Conservation (phyloP, 352 stramenopile genomes). For the Poterioochromonas sp. region DNA sequence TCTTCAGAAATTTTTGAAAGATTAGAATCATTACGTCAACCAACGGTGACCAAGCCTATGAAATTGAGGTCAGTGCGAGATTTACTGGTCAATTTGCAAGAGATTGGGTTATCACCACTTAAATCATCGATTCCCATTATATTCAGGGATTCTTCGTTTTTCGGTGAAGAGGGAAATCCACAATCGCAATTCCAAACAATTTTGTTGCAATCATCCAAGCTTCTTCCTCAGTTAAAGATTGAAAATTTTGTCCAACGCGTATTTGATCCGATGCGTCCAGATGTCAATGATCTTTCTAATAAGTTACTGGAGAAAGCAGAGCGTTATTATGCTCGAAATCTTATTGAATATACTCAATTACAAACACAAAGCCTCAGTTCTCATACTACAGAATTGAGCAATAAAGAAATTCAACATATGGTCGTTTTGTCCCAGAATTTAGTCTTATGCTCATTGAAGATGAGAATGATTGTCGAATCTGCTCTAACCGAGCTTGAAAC, state of each 20-base stretch:
- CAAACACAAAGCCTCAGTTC: background rate
- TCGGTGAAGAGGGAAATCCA: background rate
- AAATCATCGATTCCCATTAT: background rate
- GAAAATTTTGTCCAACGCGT: no score
- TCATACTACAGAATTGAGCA: slow-evolving; percentile 58
- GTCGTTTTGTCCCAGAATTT: slow-evolving; percentile 77
- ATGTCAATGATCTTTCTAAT: background rate
- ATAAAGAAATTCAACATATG: slow-evolving; percentile 68
- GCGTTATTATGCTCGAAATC: background rate
- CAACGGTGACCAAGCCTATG: slow-evolving; percentile 77
- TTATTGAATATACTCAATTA: slow-evolving; percentile 13
- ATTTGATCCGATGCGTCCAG: no score
- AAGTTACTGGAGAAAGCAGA: slow-evolving; percentile 9
- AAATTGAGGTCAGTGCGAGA: slow-evolving; percentile 95
- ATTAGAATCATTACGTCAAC: slow-evolving; percentile 68
- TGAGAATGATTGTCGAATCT: slow-evolving; percentile 63
- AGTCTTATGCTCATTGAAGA: slow-evolving; percentile 68
- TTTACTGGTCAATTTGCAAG: slow-evolving; percentile 74
- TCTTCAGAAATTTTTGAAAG: slow-evolving; percentile 86
- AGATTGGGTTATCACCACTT: slow-evolving; percentile 55
- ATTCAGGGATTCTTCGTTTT: no score
- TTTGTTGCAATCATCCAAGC: background rate
- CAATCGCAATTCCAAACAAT: background rate
- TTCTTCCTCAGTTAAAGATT: no score
- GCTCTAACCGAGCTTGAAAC: slow-evolving; percentile 46